A percentile compares a stretch with the other conserved stretches of the same genome.
phyloP scores from a whole-genome alignment of 2,329 filamentous ascomycete species.

The Malbranchea cinnamomea region DNA sequence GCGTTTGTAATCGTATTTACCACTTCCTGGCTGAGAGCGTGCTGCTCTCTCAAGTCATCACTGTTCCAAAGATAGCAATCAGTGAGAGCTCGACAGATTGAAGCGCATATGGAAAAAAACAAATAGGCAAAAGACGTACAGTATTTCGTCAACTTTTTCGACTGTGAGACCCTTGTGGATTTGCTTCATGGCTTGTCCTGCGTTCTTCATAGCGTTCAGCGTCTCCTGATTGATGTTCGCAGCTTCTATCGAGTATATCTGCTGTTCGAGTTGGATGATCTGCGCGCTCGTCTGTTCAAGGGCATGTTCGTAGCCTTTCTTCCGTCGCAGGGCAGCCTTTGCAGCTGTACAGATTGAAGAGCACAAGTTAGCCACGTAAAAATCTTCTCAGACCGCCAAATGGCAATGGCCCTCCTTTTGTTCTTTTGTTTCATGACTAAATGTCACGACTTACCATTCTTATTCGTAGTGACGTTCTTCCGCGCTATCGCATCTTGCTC shows the following conservation, averaged over 20 bases:
- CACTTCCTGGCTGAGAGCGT: constrained; percentile 87
- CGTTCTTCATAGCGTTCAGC: constrained; percentile 81
- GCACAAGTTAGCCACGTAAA: constrained; percentile 2
- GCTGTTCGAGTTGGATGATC: constrained; percentile 82
- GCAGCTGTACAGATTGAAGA: constrained; percentile 48
- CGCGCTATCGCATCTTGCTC: constrained; percentile 80
- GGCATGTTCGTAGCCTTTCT: constrained; percentile 86
- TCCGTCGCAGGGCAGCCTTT: constrained; percentile 76
- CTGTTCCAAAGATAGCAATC: constrained; percentile 30
- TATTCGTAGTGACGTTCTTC: constrained; percentile 81
- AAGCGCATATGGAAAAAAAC: constrained; percentile 1
- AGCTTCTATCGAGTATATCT: constrained; percentile 93
- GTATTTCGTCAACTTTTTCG: constrained; percentile 87
- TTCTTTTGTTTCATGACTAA: not conserved
- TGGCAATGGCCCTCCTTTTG: not conserved
- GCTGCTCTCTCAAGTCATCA: constrained; percentile 83
- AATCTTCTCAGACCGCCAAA: not conserved
- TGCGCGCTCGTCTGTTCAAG: constrained; percentile 82
- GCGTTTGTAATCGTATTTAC: constrained; percentile 65
- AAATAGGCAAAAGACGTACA: constrained; percentile 44
- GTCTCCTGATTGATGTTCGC: constrained; percentile 99
- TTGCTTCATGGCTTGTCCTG: constrained; percentile 75
- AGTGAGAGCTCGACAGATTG: constrained; percentile 8
- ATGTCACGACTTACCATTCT: constrained; percentile 54
- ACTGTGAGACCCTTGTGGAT: constrained; percentile 86